Evolutionary conservation across 768 basidiomycete species (phyloP), one percentile per base, ranked within the genome.

Genomic region (Lactarius quietus): DNA sequence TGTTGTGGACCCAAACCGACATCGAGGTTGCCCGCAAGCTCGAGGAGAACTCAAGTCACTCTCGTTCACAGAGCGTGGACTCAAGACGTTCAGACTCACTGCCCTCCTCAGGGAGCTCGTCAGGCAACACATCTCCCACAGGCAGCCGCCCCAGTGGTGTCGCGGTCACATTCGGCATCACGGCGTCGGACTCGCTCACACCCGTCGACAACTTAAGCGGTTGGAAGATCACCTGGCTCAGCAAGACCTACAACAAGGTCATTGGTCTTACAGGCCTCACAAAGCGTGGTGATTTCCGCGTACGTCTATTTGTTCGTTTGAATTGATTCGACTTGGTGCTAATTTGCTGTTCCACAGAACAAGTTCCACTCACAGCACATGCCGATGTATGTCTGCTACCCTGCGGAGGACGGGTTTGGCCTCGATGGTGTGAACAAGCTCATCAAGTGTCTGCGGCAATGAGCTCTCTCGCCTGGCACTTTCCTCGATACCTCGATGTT

Each of bases 351-450:
- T 57, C 61, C 45, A 31, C 67, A 81, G 81, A 76, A 74, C 38
- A 82, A 83, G 72, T 83, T 84, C 57, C 78, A 81, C 54, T 74
- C 80, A 12, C 71, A 74, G 20, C 72, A 76, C 29, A 72, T 77
- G 35, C 76, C 76, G 2, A 82, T 82, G 78, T 84, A 82, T 66
- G 79, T 83, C 10, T 83, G 82, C 71, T 83, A 82, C 65, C 81
- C 82, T 3, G 59, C 70, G 6, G 74, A 78, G 3, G 77, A 84
- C 12, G 80, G 78, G 2, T 82, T 83, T 61, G 81, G 81, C 18
- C 65, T 81, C 8, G 80, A 83, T 41, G 79, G 79, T 7, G 77
- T 81, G 52, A 78, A 81, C 51, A 75, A 76, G 14, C 62, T 83
- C 33, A 70, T 82, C 65, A 81, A 78, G 66, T 61, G 52, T 48